Evolutionary conservation across 2,329 filamentous ascomycete species (phyloP).

Genomic region (Nemania sp.): DNA sequence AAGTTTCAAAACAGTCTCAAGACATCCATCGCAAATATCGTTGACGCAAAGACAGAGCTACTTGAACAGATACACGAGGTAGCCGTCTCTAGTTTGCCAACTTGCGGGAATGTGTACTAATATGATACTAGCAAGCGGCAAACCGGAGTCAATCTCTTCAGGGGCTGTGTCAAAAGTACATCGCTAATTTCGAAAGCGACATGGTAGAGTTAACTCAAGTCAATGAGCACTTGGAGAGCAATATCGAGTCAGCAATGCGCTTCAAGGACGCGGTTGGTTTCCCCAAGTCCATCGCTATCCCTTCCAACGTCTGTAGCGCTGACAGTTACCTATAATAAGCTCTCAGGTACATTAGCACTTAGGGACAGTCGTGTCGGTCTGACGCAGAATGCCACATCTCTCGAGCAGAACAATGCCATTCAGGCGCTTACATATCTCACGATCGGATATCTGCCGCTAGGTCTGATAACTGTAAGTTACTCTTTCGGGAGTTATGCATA

Average conservation of each 20-base stretch:
- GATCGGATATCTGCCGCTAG: constrained; percentile 31
- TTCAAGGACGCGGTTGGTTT: constrained; percentile 30
- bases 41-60: constrained; percentile 31
- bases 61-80: constrained; percentile 23
- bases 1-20: constrained; percentile 33
- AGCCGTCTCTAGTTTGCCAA: not conserved
- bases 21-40: constrained; percentile 23
- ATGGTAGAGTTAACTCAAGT: constrained; percentile 20
- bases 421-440: constrained; percentile 35
- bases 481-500: not conserved
- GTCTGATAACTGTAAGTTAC: constrained; percentile 21
- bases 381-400: not conserved
- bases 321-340: not conserved
- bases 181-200: constrained; percentile 27
- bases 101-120: not conserved
- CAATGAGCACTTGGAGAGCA: constrained; percentile 26
- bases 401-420: constrained; percentile 32
- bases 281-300: not conserved
- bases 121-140: constrained; percentile 18
- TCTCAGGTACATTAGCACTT: constrained; percentile 10
- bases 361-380: constrained; percentile 16
- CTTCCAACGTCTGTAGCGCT: constrained; percentile 11
- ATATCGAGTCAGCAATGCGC: constrained; percentile 23
- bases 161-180: constrained; percentile 29
- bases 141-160: constrained; percentile 27